Base-by-base conservation (phyloP, 1,284 basidiomycete species). In the Schizopora paradoxa region DNA sequence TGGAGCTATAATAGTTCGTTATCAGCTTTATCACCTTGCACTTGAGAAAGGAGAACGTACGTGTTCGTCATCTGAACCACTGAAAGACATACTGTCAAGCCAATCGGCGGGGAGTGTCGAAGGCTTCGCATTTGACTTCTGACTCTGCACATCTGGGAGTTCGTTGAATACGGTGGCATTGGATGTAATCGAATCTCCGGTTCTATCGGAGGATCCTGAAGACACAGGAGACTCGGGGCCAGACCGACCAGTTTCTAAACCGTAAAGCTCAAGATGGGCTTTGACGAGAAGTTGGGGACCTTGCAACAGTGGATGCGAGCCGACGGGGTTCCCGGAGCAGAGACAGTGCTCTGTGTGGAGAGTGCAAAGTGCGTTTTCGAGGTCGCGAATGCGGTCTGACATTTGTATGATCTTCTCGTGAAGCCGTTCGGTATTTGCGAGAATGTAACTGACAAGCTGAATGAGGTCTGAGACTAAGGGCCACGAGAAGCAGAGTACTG, bases 201-300 rank as follows among this genome's bases (percentile, higher is more conserved):
- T n/a, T n/a, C n/a, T n/a, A n/a, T n/a, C n/a, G n/a, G n/a, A n/a
- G n/a, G n/a, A n/a, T n/a, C n/a, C n/a, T n/a, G n/a, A n/a, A n/a
- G n/a, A n/a, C n/a, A n/a, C n/a, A n/a, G n/a, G n/a, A n/a, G n/a
- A n/a, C 6, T 38, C 37, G 5, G 44, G 32, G 10, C 27, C 16
- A 10, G 34, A 23, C 14, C 36, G 44, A 22, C 36, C 29, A 8
- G 35, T 26, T n/a, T 45, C 44, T 18, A 36, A 16, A 7, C 40
- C 47, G 21, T 48, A 48, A 5, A 48, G 41, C 26, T 48, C 47
- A 11, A 48, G 21, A 18, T 48, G 47, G 7, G 18, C 41, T 27
- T 60, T 60, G 37, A 60, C 47, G 21, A 54, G 43, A 18, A 60
- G 56, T 6, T 58, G 43, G 21, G 58, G 56, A 21, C 56, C 52